Conservation (phyloP, 352 stramenopile genomes). For the Albugo candida region DNA sequence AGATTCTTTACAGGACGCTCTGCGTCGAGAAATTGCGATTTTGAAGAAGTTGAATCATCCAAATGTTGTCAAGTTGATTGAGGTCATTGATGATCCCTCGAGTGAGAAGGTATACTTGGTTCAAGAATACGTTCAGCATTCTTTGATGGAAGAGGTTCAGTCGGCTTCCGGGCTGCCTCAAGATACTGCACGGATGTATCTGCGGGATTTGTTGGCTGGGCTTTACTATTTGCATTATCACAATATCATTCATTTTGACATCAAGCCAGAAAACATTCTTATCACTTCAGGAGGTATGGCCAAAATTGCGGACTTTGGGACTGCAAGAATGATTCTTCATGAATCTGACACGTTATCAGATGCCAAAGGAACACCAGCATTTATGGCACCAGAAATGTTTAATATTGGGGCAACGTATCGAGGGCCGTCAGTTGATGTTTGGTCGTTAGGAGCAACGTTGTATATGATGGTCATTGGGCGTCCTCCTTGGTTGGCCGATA, state of each 20-base stretch:
- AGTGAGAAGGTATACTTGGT: conserved; percentile 92
- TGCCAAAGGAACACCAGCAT: conserved; percentile 71
- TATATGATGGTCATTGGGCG: conserved; percentile 85
- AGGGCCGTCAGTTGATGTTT: conserved; percentile 70
- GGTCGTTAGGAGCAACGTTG: conserved; percentile 76
- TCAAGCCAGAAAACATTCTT: conserved; percentile 83
- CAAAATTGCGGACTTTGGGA: conserved; percentile 83
- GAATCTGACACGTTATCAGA: conserved; percentile 70
- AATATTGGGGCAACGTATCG: conserved; percentile 75
- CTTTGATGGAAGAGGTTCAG: conserved; percentile 78
- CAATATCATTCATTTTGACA: conserved; percentile 85
- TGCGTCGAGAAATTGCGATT: conserved; percentile 85
- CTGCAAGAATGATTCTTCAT: conserved; percentile 80
- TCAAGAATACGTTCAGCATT: conserved; percentile 86
- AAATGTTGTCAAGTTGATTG: conserved; percentile 86
- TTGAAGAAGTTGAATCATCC: conserved; percentile 91
- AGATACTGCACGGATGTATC: conserved; percentile 61
- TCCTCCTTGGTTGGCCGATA: conserved; percentile 81
- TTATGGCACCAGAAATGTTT: conserved; percentile 86
- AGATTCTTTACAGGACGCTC: conserved; percentile 63
- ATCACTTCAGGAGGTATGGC: conserved; percentile 60
- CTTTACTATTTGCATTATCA: conserved; percentile 87
- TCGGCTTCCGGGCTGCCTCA: conserved; percentile 32
- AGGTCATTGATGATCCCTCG: conserved; percentile 87
- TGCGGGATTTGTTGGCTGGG: conserved; percentile 75